phyloP scores from a whole-genome alignment of 768 basidiomycete species.

The Collybiopsis luxurians region DNA sequence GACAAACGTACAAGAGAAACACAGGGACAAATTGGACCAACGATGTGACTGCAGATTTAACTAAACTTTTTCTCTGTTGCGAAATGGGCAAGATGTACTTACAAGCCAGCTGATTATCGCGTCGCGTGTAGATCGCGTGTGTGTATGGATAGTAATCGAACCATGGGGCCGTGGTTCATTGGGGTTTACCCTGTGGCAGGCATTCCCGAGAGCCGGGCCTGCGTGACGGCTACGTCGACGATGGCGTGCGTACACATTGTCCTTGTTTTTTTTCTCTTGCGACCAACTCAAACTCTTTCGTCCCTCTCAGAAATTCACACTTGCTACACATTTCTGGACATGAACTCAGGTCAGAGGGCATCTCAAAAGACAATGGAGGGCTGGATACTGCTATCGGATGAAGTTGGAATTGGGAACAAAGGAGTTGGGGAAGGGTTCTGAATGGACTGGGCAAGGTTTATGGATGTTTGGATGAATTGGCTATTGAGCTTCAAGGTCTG shows the following conservation, averaged over 20 bases:
- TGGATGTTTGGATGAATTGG: background rate
- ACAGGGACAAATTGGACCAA: too few species aligned
- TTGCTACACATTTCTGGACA: background rate
- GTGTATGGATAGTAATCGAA: background rate
- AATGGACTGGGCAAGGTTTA: background rate
- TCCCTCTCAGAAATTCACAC: background rate
- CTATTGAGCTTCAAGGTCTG: background rate
- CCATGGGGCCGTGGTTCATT: too few species aligned
- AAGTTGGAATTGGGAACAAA: background rate
- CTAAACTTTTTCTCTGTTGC: too few species aligned
- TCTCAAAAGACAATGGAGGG: background rate
- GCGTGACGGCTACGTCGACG: conserved; percentile 4
- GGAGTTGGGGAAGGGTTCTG: background rate
- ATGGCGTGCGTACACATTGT: conserved; percentile 6
- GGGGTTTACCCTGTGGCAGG: background rate
- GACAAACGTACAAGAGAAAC: too few species aligned
- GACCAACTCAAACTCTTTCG: background rate
- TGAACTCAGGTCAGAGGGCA: background rate
- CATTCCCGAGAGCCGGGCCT: background rate
- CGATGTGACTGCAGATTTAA: too few species aligned
- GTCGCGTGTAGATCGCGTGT: conserved; percentile 6
- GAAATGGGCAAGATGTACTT: too few species aligned
- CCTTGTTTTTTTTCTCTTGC: background rate
- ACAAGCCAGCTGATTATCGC: too few species aligned
- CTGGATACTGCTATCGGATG: background rate